These are phyloP conservation scores for Poa annua DNA, from an alignment of 176 grass and related monocot genomes.

Conservation along the genomic window DNA sequence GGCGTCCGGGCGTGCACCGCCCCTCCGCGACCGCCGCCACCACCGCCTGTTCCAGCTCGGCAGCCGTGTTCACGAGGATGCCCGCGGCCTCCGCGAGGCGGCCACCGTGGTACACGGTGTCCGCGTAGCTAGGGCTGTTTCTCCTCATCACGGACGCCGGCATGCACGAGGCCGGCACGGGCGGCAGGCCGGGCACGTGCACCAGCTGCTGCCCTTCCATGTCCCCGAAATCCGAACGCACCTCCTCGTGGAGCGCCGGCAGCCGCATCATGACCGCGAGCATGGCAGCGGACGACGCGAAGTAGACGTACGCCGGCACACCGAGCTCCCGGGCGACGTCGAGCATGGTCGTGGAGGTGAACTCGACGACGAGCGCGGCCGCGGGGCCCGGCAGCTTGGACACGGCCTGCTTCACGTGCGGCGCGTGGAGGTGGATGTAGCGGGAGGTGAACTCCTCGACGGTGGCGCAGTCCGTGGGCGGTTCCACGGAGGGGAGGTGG, in stretches of 20 bases:
- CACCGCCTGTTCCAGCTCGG: slow-evolving; percentile 30
- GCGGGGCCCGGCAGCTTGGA: background rate
- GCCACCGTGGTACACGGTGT: slow-evolving; percentile 37
- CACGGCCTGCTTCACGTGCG: slow-evolving; percentile 29
- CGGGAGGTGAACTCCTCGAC: slow-evolving; percentile 36
- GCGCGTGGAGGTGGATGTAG: slow-evolving; percentile 44
- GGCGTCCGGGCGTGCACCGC: slow-evolving; percentile 19
- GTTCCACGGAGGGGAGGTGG: slow-evolving; percentile 24
- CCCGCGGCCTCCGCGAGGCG: slow-evolving; percentile 10
- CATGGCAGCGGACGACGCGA: slow-evolving; percentile 29
- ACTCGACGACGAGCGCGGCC: slow-evolving; percentile 44
- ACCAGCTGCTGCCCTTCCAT: slow-evolving; percentile 15
- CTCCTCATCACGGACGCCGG: slow-evolving; percentile 37
- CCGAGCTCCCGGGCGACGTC: slow-evolving; percentile 45
- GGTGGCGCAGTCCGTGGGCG: background rate
- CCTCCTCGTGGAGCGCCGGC: slow-evolving; percentile 37
- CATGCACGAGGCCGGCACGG: slow-evolving; percentile 28
- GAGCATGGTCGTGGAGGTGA: slow-evolving; percentile 40
- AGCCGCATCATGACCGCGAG: slow-evolving; percentile 44
- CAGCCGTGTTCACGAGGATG: slow-evolving; percentile 47
- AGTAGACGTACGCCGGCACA: slow-evolving; percentile 49
- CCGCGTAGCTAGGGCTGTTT: slow-evolving; percentile 15
- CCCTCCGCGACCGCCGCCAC: slow-evolving; percentile 39
- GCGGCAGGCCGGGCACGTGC: slow-evolving; percentile 30
- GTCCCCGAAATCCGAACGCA: slow-evolving; percentile 25